Base-by-base conservation (phyloP, 225 moss, liverwort and hornwort species). In the Lunularia cruciata region DNA sequence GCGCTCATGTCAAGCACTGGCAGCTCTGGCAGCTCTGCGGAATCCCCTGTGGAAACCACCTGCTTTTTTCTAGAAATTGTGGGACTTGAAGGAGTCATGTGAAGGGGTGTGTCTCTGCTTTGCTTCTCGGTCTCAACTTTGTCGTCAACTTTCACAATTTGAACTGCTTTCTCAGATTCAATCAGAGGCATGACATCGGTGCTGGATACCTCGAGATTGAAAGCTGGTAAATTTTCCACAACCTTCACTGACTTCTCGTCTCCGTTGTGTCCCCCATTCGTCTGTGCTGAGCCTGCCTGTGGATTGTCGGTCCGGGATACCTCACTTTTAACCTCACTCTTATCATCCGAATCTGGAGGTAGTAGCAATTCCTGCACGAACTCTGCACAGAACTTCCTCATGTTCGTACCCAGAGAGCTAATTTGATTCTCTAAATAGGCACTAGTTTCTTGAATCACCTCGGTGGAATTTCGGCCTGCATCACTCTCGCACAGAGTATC, bases 401-500 rank as follows among this genome's bases (percentile, higher is more conserved):
- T 27, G 26, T 75, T 79, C 37, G 79, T 79, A 3, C 75, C 67
- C 34, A 71, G 75, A 3, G 75, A 45, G 10, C 51, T 79, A 51
- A 79, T 60, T 56, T 79, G 79, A 35, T 75, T 79, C 71, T 79
- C 79, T 0, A 79, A 39, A 47, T 71, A 79, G 60, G 79, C 52
- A 35, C 75, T 72, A 0, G 79, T 75, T 57, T 75, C 75, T 67
- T 75, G 71, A 1, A 65, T 28, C 16, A 69, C 6, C 60, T 70
- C 64, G 47, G 57, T 46, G 10, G 74, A 70, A 45, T 60, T 79
- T 25, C 32, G 70, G 11, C 39, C 74, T 32, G 71, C 28, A 22
- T 79, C 79, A 0, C 27, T 54, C 8, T 92, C 89, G 73, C 86
- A 89, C 18, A 87, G 72, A 27, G 84, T 77, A 63, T 92, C 89